Evolutionary conservation across 2,329 filamentous ascomycete species (phyloP).

Genomic region (Hypocreales sp.): DNA sequence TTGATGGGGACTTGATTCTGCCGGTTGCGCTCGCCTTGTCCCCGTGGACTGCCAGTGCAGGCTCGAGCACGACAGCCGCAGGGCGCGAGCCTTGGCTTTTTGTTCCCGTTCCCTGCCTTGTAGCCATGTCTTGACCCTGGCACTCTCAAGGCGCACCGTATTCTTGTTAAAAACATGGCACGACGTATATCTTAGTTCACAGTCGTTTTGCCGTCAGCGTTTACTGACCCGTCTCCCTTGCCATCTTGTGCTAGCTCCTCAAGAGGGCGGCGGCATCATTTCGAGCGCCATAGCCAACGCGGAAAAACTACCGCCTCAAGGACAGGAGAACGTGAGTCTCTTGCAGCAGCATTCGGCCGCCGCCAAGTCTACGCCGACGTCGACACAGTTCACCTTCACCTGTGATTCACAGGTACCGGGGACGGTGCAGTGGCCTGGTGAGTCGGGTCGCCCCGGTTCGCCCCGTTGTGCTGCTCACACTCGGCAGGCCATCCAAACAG

Average conservation of each 20-base stretch:
- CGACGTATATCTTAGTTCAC: no score
- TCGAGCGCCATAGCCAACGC: constrained; percentile 85
- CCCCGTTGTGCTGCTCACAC: constrained; percentile 1
- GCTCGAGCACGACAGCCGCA: no score
- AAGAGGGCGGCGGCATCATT: constrained; percentile 60
- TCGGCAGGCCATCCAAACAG: constrained; percentile 9
- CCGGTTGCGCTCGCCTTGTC: no score
- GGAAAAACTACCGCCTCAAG: constrained; percentile 49
- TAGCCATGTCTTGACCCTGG: no score
- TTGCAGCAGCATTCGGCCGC: constrained; percentile 50
- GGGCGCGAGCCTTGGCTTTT: no score
- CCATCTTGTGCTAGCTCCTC: background rate
- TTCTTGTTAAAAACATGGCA: no score
- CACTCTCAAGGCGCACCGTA: no score
- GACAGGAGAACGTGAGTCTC: constrained; percentile 66
- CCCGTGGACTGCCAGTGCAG: no score
- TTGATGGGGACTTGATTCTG: no score
- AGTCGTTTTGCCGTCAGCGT: no score
- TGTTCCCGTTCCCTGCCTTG: no score
- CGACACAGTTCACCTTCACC: constrained; percentile 91
- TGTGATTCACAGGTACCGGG: constrained; percentile 82
- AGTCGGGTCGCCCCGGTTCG: constrained; percentile 4
- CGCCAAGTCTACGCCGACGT: constrained; percentile 48
- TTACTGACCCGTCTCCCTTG: background rate
- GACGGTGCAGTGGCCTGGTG: constrained; percentile 59